These are phyloP conservation scores for Purpureocillium takamizusanense DNA, from an alignment of 2,329 filamentous ascomycete species.

Conservation along the genomic window DNA sequence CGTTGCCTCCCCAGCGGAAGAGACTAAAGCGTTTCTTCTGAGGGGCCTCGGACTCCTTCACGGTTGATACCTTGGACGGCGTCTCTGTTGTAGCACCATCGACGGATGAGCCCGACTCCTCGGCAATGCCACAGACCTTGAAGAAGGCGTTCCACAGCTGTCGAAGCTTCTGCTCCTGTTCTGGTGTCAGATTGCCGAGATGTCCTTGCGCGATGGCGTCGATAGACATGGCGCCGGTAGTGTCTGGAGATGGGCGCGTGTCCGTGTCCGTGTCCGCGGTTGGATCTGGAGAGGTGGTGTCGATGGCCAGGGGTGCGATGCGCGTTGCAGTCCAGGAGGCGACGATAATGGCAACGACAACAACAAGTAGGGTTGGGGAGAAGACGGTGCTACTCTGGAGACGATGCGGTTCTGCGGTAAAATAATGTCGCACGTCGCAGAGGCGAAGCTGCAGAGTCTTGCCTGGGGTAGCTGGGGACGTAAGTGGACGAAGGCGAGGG, in stretches of 20 bases:
- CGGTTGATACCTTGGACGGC: conserved; percentile 1
- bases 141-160: conserved; percentile 76
- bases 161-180: conserved; percentile 80
- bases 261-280: no score
- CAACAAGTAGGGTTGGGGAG: conserved; percentile 4
- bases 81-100: conserved; percentile 10
- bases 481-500: no score
- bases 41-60: conserved; percentile 43
- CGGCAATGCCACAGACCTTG: conserved; percentile 60
- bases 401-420: neutral
- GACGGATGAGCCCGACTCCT: conserved; percentile 11
- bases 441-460: neutral
- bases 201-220: conserved; percentile 55
- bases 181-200: conserved; percentile 76
- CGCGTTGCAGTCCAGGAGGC: conserved; percentile 1
- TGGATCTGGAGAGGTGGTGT: no score
- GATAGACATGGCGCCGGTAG: conserved; percentile 24
- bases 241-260: no score
- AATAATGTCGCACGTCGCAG: neutral
- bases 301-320: neutral
- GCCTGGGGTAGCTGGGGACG: no score
- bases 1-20: conserved; percentile 56
- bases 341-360: conserved; percentile 3
- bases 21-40: conserved; percentile 68
- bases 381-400: conserved; percentile 4